Conservation (phyloP, 2,329 filamentous ascomycete species). For the Thelonectria blattea region DNA sequence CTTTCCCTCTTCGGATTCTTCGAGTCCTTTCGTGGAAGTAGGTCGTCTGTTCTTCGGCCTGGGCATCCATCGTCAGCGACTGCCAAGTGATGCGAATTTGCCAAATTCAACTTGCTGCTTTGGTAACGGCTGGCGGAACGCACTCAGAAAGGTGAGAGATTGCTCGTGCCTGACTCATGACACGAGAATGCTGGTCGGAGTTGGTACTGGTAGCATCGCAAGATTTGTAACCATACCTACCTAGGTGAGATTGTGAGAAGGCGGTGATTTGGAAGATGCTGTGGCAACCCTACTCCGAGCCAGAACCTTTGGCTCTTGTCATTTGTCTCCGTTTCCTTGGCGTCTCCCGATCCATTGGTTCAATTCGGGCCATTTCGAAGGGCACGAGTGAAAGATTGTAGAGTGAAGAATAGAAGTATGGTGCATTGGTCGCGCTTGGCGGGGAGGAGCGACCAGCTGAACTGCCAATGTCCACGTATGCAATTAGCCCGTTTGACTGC, state of each 20-base stretch:
- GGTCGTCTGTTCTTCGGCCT: not conserved
- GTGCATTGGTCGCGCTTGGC: not conserved
- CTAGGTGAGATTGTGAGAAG: not conserved
- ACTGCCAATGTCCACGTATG: too few relatives aligned
- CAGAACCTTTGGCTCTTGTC: not conserved
- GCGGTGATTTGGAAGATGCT: not conserved
- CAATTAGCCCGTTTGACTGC: not conserved
- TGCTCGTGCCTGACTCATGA: not conserved
- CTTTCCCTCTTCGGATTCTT: too few relatives aligned
- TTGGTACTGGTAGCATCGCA: too few relatives aligned
- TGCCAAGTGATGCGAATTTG: too few relatives aligned
- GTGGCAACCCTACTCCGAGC: not conserved
- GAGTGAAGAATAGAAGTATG: not conserved
- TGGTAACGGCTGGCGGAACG: not conserved
- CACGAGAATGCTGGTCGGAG: too few relatives aligned
- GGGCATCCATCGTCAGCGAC: too few relatives aligned
- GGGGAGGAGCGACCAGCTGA: not conserved
- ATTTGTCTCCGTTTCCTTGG: not conserved
- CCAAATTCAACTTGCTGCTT: not conserved
- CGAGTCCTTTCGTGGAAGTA: not conserved
- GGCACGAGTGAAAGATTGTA: too few relatives aligned
- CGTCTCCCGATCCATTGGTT: not conserved
- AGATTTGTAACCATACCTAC: too few relatives aligned
- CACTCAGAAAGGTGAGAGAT: not conserved
- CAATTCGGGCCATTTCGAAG: not conserved